A percentile compares a stretch with the other conserved stretches of the same genome.
phyloP scores from a whole-genome alignment of 345 rosid genomes.

The Leavenworthia alabamica region DNA sequence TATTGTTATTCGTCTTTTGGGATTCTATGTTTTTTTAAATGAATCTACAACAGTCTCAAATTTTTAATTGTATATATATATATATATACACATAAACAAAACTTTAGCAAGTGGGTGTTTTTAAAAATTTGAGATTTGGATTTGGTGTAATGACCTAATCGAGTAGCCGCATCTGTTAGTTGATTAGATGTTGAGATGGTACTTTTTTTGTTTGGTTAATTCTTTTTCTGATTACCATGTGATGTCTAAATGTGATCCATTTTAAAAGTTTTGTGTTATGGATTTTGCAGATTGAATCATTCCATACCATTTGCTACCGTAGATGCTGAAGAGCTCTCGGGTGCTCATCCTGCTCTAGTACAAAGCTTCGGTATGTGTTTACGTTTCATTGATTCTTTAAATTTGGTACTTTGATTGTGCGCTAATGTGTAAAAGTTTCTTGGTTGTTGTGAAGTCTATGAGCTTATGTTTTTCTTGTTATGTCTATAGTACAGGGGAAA shows the following conservation, averaged over 20 bases:
- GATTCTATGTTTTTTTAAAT: not conserved
- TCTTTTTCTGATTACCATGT: not conserved
- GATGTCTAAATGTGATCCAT: not conserved
- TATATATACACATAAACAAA: not conserved
- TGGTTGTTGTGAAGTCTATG: not conserved
- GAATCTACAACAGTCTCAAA: not conserved
- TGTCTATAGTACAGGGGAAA: conserved; percentile 73
- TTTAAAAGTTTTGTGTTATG: not conserved
- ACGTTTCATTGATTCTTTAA: not conserved
- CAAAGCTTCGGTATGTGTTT: conserved; percentile 61
- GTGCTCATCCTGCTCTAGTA: conserved; percentile 81
- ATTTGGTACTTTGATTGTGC: not conserved
- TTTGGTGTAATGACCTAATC: not conserved
- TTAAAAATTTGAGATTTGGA: not conserved
- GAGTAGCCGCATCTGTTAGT: conserved; percentile 21
- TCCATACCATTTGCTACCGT: conserved; percentile 79
- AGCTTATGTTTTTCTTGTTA: not conserved
- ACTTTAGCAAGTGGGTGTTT: conserved; percentile 25
- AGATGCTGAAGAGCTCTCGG: conserved; percentile 74
- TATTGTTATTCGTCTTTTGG: not conserved
- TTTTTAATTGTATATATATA: not conserved
- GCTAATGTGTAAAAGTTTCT: not conserved
- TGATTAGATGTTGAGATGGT: not conserved
- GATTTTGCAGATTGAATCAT: conserved; percentile 48
- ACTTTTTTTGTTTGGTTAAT: not conserved